phyloP scores from a whole-genome alignment of 208 protist species.

The Wallacemonas sp. region DNA sequence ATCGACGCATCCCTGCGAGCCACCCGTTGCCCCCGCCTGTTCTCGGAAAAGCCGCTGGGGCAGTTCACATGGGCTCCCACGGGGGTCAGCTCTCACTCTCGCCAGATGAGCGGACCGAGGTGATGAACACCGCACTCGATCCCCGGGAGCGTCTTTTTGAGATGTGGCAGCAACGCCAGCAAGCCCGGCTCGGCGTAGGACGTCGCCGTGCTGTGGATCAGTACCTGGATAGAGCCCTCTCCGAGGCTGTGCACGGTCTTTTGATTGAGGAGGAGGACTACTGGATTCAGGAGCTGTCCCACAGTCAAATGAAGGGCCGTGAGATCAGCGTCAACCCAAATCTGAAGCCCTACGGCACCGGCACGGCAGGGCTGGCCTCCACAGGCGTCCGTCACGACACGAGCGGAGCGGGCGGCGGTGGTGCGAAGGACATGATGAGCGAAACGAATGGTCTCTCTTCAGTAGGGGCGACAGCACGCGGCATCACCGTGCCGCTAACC shows the following conservation, averaged over 20 bases:
- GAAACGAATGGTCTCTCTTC: conserved; percentile 18
- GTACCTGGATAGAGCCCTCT: conserved; percentile 32
- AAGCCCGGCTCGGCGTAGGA: conserved; percentile 26
- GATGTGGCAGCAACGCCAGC: conserved; percentile 57
- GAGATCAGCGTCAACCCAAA: conserved; percentile 20
- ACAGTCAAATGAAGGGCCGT: conserved; percentile 5
- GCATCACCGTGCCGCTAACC: conserved; percentile 27
- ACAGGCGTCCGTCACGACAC: too few species aligned
- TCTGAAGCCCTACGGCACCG: neutral
- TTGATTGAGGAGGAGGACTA: conserved; percentile 58
- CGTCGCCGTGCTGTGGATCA: conserved; percentile 30
- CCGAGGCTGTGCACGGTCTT: conserved; percentile 35
- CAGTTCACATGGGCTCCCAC: neutral
- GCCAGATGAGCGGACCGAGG: neutral
- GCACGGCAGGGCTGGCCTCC: neutral
- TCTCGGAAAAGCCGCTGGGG: conserved; percentile 17
- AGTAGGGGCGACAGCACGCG: conserved; percentile 11
- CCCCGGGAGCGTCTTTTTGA: conserved; percentile 36
- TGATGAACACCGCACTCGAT: conserved; percentile 2
- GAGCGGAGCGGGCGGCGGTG: too few species aligned
- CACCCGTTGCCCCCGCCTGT: conserved; percentile 10
- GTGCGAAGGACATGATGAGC: conserved; percentile 15
- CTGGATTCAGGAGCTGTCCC: conserved; percentile 32
- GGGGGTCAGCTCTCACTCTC: conserved; percentile 13
- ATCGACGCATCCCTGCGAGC: neutral